phyloP scores from a whole-genome alignment of 2,329 filamentous ascomycete genomes.

The Paecilomyces niveus region DNA sequence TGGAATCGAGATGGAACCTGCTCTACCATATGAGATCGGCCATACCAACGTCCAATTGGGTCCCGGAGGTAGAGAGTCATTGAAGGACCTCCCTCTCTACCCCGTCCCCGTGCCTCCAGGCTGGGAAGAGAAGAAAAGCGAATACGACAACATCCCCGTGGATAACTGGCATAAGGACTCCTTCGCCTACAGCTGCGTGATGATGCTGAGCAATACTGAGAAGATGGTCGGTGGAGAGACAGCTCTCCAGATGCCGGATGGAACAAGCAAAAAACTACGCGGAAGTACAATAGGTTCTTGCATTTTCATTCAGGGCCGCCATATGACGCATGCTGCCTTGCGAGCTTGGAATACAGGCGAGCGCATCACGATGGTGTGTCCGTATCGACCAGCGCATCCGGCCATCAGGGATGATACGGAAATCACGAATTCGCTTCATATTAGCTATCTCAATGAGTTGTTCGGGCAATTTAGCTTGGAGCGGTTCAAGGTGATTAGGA shows the following conservation, averaged over 20 bases:
- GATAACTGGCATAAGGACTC: background rate
- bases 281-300: background rate
- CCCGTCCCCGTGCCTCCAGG: constrained; percentile 84
- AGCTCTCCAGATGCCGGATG: background rate
- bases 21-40: background rate
- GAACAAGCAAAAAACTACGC: background rate
- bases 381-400: background rate
- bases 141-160: background rate
- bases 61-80: background rate
- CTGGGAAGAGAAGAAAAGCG: constrained; percentile 43
- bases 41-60: background rate
- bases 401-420: background rate
- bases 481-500: background rate
- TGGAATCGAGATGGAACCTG: background rate
- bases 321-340: background rate
- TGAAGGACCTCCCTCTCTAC: constrained; percentile 47
- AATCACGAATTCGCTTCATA: background rate
- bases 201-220: background rate
- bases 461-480: background rate
- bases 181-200: background rate
- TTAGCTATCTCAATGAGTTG: background rate
- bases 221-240: background rate
- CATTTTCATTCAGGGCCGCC: background rate
- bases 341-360: background rate
- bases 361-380: background rate